These are phyloP conservation scores for Sapria himalayana DNA, from an alignment of 345 rosid genomes.

Conservation along the genomic window DNA sequence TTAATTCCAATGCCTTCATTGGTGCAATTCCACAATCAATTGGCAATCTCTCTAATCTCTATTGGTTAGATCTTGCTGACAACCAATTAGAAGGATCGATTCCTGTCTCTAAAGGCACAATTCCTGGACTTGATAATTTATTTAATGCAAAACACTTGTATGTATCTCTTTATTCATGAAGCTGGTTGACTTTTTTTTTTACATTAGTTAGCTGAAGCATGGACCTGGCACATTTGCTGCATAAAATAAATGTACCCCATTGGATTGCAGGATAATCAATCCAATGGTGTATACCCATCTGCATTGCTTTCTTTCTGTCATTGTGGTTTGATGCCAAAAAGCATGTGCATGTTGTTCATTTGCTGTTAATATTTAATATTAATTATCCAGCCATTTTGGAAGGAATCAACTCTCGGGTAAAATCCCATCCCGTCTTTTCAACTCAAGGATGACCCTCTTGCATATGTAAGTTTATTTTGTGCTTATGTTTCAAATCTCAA, in stretches of 20 bases:
- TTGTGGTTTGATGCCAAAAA: too few species aligned
- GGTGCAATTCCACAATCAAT: conserved; percentile 62
- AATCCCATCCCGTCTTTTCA: conserved; percentile 46
- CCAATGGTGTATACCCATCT: too few species aligned
- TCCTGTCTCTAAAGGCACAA: conserved; percentile 50
- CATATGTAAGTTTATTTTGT: conserved; percentile 91
- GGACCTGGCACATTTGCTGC: too few species aligned
- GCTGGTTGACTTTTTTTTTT: neutral
- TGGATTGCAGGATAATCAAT: too few species aligned
- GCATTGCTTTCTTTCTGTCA: neutral
- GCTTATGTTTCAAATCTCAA: conserved; percentile 1
- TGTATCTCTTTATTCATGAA: conserved; percentile 7
- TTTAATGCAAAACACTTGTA: conserved; percentile 61
- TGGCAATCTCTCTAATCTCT: conserved; percentile 37
- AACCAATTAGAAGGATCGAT: conserved; percentile 47
- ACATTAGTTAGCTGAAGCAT: too few species aligned
- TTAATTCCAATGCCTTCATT: conserved; percentile 46
- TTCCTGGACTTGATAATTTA: conserved; percentile 70
- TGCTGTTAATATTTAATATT: conserved; percentile 3
- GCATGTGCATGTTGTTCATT: too few species aligned
- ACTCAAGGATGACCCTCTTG: conserved; percentile 34
- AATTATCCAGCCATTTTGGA: conserved; percentile 47
- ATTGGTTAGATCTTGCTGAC: conserved; percentile 77
- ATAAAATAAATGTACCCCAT: too few species aligned
- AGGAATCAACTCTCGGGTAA: conserved; percentile 42